These are phyloP conservation scores for Hypoxylon intermedium DNA, from an alignment of 495 filamentous ascomycete species.

Conservation along the genomic window DNA sequence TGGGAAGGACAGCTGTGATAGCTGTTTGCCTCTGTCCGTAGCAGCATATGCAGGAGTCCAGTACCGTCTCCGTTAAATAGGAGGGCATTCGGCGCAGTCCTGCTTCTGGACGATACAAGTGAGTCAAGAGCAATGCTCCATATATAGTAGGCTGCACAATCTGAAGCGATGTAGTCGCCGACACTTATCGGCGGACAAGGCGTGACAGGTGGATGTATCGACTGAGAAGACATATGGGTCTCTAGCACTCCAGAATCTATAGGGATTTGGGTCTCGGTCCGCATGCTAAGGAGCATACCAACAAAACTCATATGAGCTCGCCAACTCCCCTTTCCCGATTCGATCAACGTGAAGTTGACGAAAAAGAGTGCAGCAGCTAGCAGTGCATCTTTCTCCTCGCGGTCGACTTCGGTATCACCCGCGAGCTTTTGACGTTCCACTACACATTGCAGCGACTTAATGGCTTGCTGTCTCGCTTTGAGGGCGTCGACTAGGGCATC, in stretches of 20 bases:
- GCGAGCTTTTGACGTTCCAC: constrained; percentile 20
- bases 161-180: constrained; percentile 52
- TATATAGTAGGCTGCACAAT: constrained; percentile 50
- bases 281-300: constrained; percentile 48
- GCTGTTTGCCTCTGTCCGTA: constrained; percentile 52
- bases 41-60: constrained; percentile 45
- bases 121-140: constrained; percentile 43
- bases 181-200: constrained; percentile 21
- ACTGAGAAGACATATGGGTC: background rate
- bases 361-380: constrained; percentile 62
- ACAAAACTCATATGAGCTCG: constrained; percentile 61
- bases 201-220: no score
- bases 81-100: constrained; percentile 8
- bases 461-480: constrained; percentile 56
- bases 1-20: constrained; percentile 56
- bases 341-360: constrained; percentile 64
- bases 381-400: constrained; percentile 50
- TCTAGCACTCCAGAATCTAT: no score
- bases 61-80: constrained; percentile 30
- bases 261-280: background rate
- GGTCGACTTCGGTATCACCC: constrained; percentile 20
- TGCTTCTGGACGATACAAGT: constrained; percentile 47
- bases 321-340: constrained; percentile 63
- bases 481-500: constrained; percentile 57
- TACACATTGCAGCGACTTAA: constrained; percentile 50